Evolutionary conservation across 441 rosid species (phyloP).

Genomic region (Populus hybrid): DNA sequence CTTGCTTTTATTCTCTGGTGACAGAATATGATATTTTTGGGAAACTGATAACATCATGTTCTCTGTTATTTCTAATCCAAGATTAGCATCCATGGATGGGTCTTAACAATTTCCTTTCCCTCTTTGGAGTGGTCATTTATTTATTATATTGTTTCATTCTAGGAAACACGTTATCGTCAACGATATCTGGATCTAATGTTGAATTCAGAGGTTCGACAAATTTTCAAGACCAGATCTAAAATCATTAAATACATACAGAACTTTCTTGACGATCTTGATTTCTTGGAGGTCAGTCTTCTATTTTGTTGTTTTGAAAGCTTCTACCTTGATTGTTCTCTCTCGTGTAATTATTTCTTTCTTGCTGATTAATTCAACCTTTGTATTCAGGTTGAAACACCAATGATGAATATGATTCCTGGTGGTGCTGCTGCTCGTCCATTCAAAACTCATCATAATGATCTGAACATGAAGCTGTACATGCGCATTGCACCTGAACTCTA

Average conservation of each 20-base stretch:
- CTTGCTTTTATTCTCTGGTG: not conserved
- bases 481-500: conserved; percentile 87
- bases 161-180: conserved; percentile 91
- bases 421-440: conserved; percentile 96
- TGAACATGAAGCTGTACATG: conserved; percentile 76
- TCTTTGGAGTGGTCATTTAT: not conserved
- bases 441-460: conserved; percentile 86
- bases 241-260: conserved; percentile 49
- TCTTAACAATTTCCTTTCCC: not conserved
- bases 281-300: conserved; percentile 59
- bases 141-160: conserved; percentile 9
- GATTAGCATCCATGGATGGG: not conserved
- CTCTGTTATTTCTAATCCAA: not conserved
- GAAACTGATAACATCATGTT: not conserved
- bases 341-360: not conserved
- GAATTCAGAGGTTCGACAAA: conserved; percentile 65
- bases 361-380: not conserved
- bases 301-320: not conserved
- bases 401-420: conserved; percentile 91
- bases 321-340: not conserved
- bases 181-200: conserved; percentile 84
- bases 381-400: conserved; percentile 81
- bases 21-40: not conserved
- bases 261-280: conserved; percentile 62
- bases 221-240: conserved; percentile 62